Base-by-base conservation (phyloP, 768 basidiomycete species). In the Podaxis sp. region DNA sequence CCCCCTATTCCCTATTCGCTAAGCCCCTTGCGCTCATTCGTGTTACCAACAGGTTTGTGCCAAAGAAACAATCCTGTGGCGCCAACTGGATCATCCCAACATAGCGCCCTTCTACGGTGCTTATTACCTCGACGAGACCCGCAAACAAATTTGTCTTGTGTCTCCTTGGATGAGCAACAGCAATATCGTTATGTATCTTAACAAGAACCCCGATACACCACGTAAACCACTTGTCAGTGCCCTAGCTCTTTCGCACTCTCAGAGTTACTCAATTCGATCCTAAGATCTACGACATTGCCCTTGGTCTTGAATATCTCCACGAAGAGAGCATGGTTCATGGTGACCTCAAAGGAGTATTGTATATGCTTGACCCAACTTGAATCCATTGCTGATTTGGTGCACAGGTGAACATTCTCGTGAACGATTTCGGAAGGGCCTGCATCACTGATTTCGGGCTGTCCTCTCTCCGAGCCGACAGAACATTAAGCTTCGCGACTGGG, bases 361-460 rank as follows among this genome's bases (percentile, higher is more conserved):
- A 22, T n/a, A 11, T 20, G 22, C 53, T 17, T 33, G 17, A 22
- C 49, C 13, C 22, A 6, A n/a, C 28, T 46, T 4, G 22, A 28
- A 6, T 26, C 26, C 24, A 17, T 5, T 22, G 17, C 12, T 28
- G 24, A 28, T 41, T 38, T 11, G 2, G 20, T 49, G 4, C 37
- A 17, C 30, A 67, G 66, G 62, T 49, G 11, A 67, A 67, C 40
- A 56, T 67, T 17, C 54, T 67, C 3, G 56, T 67, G 15, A 58
- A 41, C 26, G 46, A 59, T n/a, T 40, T 62, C 5, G 52, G 50
- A 15, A 58, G 56, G 44, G 66, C 61, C 24, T 64, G 64, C 60
- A 49, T 67, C 12, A 56, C 62, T 13, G 66, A 67, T 28, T 67
- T 67, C 41, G 66, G 66, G 4, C 33, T 65, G 10, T 60, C 66